Evolutionary conservation across 371 early-diverging fungal species (phyloP), one percentile per base, ranked within the genome.

Genomic region (Lichtheimia hyalospora): DNA sequence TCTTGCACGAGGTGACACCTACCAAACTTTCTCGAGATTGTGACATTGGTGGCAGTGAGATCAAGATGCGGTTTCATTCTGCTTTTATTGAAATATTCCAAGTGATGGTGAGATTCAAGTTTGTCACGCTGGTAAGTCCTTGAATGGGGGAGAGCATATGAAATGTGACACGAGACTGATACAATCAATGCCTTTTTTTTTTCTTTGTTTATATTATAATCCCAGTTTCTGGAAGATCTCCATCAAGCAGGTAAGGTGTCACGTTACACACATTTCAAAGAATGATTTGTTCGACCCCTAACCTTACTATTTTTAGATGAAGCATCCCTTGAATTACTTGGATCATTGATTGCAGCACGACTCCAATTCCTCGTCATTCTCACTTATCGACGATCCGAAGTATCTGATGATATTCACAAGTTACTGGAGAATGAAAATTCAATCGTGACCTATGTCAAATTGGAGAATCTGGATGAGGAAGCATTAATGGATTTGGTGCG

Each of bases 161-260:
- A 40, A 27, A 59, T 21, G 40, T 49, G 13, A 43, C 16, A 52
- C 8, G 46, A 21, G 46, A 46, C 21, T 46, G 15, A 46, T 1
- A 10, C 34, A 27, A 0, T 0, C 27, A 27, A n/a, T n/a, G n/a
- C n/a, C n/a, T n/a, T n/a, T n/a, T n/a, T n/a, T 34, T 8, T 28
- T 28, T 7, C 20, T 51, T 49, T 54, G 41, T 56, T 34, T 18
- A 27, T 57, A 15, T 62, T 57, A 24, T 44, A 25, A 57, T 62
- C 39, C 7, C 52, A 79, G 79, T 75, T 79, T 67, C 55, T 79
- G 63, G 79, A 79, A 68, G 79, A 79, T 74, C 68, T 79, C 25
- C 79, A 79, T 60, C 76, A 79, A 73, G 79, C 79, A 58, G 79
- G 79, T 79, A 69, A n/a, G 34, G 60, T 34, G 42, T 52, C 50